Evolutionary conservation across 805 yeast species (phyloP), one percentile per base, ranked within the genome.

Genomic region (Komagataella populi): DNA sequence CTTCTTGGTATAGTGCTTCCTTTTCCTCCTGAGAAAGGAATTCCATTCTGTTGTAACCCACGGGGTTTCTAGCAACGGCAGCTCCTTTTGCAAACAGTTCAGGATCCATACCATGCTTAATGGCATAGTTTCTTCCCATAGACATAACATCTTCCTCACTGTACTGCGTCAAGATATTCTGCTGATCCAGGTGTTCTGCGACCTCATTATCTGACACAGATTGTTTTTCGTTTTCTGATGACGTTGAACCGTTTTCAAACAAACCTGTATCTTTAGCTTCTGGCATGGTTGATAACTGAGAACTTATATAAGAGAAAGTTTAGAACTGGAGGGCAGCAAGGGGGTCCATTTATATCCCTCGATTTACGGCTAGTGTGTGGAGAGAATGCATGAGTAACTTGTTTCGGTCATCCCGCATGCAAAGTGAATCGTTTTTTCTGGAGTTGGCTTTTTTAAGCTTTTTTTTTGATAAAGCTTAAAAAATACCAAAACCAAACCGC

Each of bases 111-210:
- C 69, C 73, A 56, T 81, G 70, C 57, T 77, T 77, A 36, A 65
- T 54, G 18, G 87, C 87, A 63, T 81, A 83, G 53, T 74, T 74
- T 56, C 84, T 70, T 45, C 87, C 87, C 86, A 82, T 81, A 54
- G 72, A 74, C 78, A 77, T 78, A 6, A 78, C 84, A 59, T 81
- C 84, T 23, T 74, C 75, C 55, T 79, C 81, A 16, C 80, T 64
- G 58, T 82, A 81, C 60, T 78, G 80, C 2, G 77, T 63, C 52
- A 81, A 64, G 50, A 80, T 73, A 57, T 81, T 81, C 24, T 65
- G 67, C 14, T 60, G 63, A 16, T 56, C 53, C n/a, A 44, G 14
- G 16, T 17, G 14, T 20, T 22, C 47, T 45, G 24, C 46, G 18
- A n/a, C n/a, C 17, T 45, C 51, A 14, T 22, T 45, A 8, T 20